phyloP scores from a whole-genome alignment of 1,284 basidiomycete genomes.

The Cutaneotrichosporon dermatis region DNA sequence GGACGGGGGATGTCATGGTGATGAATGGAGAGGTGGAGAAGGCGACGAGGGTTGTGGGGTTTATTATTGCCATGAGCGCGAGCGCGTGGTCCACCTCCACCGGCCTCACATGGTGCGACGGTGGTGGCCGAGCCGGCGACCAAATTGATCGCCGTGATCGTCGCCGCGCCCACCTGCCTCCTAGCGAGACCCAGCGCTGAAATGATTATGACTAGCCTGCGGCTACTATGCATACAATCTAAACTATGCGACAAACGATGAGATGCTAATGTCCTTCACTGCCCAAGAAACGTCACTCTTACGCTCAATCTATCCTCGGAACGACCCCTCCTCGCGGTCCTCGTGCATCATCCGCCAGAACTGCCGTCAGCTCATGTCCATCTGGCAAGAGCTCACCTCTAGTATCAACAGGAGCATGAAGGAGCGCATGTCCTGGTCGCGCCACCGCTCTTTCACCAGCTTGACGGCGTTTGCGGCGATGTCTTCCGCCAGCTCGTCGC shows the following conservation, averaged over 20 bases:
- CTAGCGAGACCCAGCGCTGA: no score
- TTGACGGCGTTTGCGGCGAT: constrained; percentile 46
- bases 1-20: constrained; percentile 48
- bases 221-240: no score
- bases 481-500: constrained; percentile 46
- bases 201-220: no score
- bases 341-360: constrained; percentile 33
- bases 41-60: no score
- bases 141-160: no score
- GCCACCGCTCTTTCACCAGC: constrained; percentile 47
- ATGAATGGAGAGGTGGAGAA: not conserved
- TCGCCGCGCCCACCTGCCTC: no score
- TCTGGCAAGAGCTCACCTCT: constrained; percentile 17
- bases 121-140: no score
- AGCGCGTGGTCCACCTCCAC: not conserved
- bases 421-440: constrained; percentile 50
- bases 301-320: not conserved
- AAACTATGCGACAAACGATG: no score
- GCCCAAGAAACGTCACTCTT: no score
- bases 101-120: no score
- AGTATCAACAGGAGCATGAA: constrained; percentile 41
- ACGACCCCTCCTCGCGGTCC: constrained; percentile 28
- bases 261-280: no score
- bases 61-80: no score
- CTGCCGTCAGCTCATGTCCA: not conserved